Conservation (phyloP, 148 eudicot genomes). For the Vaccinium myrtillus region DNA sequence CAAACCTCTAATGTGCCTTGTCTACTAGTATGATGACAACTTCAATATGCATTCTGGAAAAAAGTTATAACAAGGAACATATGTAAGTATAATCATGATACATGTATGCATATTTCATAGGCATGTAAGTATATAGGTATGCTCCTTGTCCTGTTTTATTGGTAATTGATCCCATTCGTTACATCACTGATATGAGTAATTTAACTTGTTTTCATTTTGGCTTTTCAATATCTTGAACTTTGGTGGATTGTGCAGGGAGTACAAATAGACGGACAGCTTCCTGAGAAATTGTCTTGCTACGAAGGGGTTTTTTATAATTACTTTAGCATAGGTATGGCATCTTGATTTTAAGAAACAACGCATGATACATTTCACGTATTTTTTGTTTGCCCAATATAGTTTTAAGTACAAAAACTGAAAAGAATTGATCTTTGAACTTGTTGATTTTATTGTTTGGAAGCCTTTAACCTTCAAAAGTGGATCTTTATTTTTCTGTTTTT, state of each 20-base stretch:
- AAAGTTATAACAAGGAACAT: background rate
- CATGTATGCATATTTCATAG: too few species aligned
- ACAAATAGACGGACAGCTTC: constrained; percentile 52
- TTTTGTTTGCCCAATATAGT: background rate
- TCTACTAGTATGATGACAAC: background rate
- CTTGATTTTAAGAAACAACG: constrained; percentile 10
- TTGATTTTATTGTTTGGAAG: background rate
- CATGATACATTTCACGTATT: constrained; percentile 1
- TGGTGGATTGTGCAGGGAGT: constrained; percentile 47
- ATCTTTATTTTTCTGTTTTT: background rate
- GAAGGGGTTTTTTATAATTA: constrained; percentile 95
- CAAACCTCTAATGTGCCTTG: background rate
- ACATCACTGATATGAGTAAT: background rate
- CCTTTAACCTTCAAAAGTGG: constrained; percentile 9
- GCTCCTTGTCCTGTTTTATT: background rate
- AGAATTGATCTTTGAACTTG: background rate
- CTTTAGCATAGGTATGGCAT: constrained; percentile 76
- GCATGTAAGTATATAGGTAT: background rate
- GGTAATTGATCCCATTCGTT: background rate
- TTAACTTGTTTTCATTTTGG: background rate
- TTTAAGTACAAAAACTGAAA: background rate
- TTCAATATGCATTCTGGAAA: background rate
- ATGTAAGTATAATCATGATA: background rate
- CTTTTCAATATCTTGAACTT: constrained; percentile 4
- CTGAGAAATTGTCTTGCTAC: constrained; percentile 73